phyloP scores from a whole-genome alignment of 805 yeast species.

The Wickerhamomyces alni region DNA sequence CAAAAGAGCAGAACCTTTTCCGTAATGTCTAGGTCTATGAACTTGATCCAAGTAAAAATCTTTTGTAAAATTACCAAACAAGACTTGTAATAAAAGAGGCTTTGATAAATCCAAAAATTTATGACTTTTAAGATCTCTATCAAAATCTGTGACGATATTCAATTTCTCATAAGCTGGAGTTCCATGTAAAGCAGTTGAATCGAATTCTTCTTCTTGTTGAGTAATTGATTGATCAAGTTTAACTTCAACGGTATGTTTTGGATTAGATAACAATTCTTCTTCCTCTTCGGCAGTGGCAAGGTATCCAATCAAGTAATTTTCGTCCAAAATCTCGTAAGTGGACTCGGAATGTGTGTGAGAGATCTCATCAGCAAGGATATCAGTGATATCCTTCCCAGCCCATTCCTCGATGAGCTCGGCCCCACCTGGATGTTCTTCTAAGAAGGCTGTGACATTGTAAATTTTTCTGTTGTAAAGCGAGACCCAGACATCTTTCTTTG shows the following conservation, averaged over 20 bases:
- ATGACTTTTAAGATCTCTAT: slow-evolving; percentile 66
- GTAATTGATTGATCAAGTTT: slow-evolving; percentile 33
- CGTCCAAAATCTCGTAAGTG: slow-evolving; percentile 83
- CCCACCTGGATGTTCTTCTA: slow-evolving; percentile 70
- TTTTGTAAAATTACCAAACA: slow-evolving; percentile 68
- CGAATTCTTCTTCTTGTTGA: slow-evolving; percentile 35
- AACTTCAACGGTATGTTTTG: slow-evolving; percentile 54
- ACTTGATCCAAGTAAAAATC: slow-evolving; percentile 94
- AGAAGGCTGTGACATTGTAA: slow-evolving; percentile 66
- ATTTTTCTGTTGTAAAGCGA: slow-evolving; percentile 73
- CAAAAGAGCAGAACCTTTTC: slow-evolving; percentile 92
- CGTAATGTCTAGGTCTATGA: slow-evolving; percentile 97
- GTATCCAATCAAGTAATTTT: slow-evolving; percentile 72
- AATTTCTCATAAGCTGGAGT: slow-evolving; percentile 71
- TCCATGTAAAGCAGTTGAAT: slow-evolving; percentile 52
- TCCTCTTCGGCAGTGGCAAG: slow-evolving; percentile 80
- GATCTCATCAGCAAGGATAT: slow-evolving; percentile 64
- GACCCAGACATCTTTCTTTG: slow-evolving; percentile 65
- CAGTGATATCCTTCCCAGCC: slow-evolving; percentile 82
- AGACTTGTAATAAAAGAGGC: slow-evolving; percentile 78
- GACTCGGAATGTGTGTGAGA: slow-evolving; percentile 79
- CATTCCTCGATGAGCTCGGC: slow-evolving; percentile 72
- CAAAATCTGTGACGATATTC: slow-evolving; percentile 72
- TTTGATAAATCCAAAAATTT: slow-evolving; percentile 79
- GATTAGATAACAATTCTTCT: slow-evolving; percentile 57